Conservation (phyloP, 805 yeast species). For the Saturnispora halmiae region DNA sequence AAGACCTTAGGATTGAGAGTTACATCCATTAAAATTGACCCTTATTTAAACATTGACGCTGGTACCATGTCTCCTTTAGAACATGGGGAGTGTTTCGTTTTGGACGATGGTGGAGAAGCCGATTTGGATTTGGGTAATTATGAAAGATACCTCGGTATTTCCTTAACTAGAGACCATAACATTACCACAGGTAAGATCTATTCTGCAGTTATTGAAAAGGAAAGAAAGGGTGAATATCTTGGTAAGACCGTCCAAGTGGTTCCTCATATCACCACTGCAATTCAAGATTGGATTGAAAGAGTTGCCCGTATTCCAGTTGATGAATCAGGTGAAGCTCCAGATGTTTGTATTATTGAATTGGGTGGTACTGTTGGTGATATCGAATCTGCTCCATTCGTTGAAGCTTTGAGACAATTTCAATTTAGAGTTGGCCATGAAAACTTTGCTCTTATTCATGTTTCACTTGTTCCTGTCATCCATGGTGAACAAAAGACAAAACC, state of each 20-base stretch:
- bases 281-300: constrained; percentile 97
- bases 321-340: constrained; percentile 79
- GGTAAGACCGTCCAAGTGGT: constrained; percentile 99
- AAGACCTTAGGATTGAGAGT: constrained; percentile 92
- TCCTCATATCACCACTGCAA: constrained; percentile 94
- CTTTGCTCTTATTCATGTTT: constrained; percentile 93
- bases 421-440: constrained; percentile 91
- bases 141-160: constrained; percentile 91
- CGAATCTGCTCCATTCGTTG: constrained; percentile 97
- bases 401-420: constrained; percentile 97
- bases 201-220: constrained; percentile 86
- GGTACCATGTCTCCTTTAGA: constrained; percentile 99
- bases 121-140: constrained; percentile 97
- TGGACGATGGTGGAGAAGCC: constrained; percentile 98
- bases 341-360: constrained; percentile 90
- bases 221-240: constrained; percentile 92
- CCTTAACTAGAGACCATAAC: constrained; percentile 89
- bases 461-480: constrained; percentile 93
- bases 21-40: constrained; percentile 96
- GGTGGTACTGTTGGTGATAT: constrained; percentile 99
- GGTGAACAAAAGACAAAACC: constrained; percentile 99
- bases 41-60: constrained; percentile 98
- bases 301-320: constrained; percentile 92
- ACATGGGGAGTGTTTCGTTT: constrained; percentile 97
- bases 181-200: constrained; percentile 98